Evolutionary conservation across 2,329 filamentous ascomycete genomes (phyloP).

Genomic region (Herpotrichia juniperi): DNA sequence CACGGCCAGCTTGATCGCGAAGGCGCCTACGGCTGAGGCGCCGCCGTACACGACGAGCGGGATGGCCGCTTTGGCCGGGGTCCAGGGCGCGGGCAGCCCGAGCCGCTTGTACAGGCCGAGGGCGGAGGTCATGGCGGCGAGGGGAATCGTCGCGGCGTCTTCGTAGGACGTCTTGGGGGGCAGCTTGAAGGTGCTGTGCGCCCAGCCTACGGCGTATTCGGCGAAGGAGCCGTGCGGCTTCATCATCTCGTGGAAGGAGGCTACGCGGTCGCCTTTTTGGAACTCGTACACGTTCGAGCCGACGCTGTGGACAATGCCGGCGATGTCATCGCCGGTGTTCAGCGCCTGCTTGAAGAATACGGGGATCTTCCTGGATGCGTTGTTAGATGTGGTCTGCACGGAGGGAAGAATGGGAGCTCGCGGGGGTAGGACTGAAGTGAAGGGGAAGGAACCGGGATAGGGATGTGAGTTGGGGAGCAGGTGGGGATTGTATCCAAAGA

Average conservation of each 20-base stretch:
- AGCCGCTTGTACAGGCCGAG: conserved; percentile 53
- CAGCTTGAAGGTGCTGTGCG: conserved; percentile 63
- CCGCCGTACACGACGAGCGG: conserved; percentile 52
- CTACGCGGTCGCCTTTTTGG: conserved; percentile 62
- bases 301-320: conserved; percentile 60
- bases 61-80: conserved; percentile 19
- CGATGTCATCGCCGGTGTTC: conserved; percentile 63
- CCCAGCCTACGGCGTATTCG: conserved; percentile 64
- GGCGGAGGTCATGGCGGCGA: conserved; percentile 54
- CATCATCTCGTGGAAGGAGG: conserved; percentile 62
- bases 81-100: conserved; percentile 51
- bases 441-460: no score
- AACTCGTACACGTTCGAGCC: conserved; percentile 64
- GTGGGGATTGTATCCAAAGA: neutral
- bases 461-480: no score
- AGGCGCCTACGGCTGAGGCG: conserved; percentile 49
- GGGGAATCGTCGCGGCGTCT: conserved; percentile 53
- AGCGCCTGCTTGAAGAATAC: conserved; percentile 25
- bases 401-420: no score
- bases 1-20: conserved; percentile 48
- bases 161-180: conserved; percentile 58
- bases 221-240: conserved; percentile 61
- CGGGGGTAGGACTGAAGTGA: no score
- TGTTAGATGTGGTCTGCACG: no score
- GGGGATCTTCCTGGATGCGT: conserved; percentile 30